Percentiles rank a stretch among this genome's conserved stretches.
Conservation (phyloP, 1,284 basidiomycete species). For the Sporisorium iseilematis-ciliati region DNA sequence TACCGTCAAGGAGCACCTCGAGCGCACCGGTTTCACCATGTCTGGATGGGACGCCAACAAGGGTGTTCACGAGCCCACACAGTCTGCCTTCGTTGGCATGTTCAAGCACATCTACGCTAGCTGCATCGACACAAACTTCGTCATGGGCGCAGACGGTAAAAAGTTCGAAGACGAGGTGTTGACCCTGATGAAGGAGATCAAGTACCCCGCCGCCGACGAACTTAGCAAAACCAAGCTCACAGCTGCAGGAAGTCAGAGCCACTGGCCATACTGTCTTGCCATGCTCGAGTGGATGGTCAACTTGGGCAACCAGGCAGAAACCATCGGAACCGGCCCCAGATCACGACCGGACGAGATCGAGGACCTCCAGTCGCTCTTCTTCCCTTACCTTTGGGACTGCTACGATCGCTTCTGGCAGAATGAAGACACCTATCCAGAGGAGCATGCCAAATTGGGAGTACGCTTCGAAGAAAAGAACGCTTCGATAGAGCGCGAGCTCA, state of each 20-base stretch:
- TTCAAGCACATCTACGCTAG: constrained; percentile 66
- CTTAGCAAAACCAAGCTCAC: constrained; percentile 68
- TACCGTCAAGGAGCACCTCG: constrained; percentile 58
- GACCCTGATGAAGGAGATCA: constrained; percentile 64
- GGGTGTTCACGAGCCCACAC: constrained; percentile 66
- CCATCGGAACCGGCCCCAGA: constrained; percentile 57
- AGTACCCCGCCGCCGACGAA: constrained; percentile 66
- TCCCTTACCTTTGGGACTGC: constrained; percentile 67
- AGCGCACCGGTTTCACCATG: constrained; percentile 63
- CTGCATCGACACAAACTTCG: constrained; percentile 63
- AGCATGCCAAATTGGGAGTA: constrained; percentile 58
- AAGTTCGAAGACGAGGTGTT: constrained; percentile 68
- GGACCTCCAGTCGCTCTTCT: constrained; percentile 63
- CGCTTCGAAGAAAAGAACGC: constrained; percentile 59
- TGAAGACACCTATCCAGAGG: constrained; percentile 67
- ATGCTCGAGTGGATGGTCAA: constrained; percentile 69
- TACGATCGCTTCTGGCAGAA: constrained; percentile 69
- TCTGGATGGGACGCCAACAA: constrained; percentile 58
- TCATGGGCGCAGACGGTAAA: constrained; percentile 59
- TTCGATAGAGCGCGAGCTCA: constrained; percentile 52
- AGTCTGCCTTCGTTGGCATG: constrained; percentile 63
- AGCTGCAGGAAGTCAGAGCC: constrained; percentile 65
- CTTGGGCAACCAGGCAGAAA: constrained; percentile 49
- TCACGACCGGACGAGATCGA: constrained; percentile 59
- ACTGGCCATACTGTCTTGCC: constrained; percentile 67